Evolutionary conservation across 140 eudicot genomes (phyloP).

Genomic region (Flaveria floridana): DNA sequence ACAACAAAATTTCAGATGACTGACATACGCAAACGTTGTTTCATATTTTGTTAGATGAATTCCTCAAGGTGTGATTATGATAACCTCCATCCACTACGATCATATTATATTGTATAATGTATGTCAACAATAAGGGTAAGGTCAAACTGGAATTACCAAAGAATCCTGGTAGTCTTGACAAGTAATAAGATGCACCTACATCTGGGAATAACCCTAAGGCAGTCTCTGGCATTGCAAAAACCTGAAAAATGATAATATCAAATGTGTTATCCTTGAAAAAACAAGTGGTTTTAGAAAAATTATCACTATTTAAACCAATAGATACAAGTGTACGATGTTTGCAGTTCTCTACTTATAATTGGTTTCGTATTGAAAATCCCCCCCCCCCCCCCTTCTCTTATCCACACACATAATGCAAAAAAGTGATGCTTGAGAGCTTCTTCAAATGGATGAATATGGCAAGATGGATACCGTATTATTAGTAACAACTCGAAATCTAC

Average conservation of each 20-base stretch:
- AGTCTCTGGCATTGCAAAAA: conserved; percentile 98
- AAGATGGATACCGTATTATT: conserved; percentile 77
- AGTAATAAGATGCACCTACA: conserved; percentile 87
- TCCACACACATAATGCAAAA: not conserved
- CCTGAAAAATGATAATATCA: conserved; percentile 44
- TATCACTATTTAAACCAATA: not conserved
- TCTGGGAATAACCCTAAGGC: conserved; percentile 93
- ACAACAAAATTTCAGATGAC: not conserved
- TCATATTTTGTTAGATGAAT: not conserved
- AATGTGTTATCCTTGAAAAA: not conserved
- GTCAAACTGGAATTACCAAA: conserved; percentile 58
- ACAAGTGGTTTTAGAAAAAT: not conserved
- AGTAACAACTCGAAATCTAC: conserved; percentile 91
- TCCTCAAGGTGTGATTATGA: not conserved
- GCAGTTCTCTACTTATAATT: not conserved
- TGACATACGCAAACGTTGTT: not conserved
- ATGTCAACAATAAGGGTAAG: not conserved
- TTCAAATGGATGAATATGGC: conserved; percentile 9
- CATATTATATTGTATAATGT: not conserved
- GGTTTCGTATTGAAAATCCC: not conserved
- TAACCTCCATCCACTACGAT: not conserved
- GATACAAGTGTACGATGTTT: not conserved
- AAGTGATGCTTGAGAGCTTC: conserved; percentile 10
- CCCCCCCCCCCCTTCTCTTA: not conserved
- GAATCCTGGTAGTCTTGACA: conserved; percentile 90